A percentile compares a stretch with the other conserved stretches of the same genome.
These are phyloP conservation scores for Solanum pimpinellifolium DNA, from an alignment of 257 asterid genomes.

Conservation along the genomic window DNA sequence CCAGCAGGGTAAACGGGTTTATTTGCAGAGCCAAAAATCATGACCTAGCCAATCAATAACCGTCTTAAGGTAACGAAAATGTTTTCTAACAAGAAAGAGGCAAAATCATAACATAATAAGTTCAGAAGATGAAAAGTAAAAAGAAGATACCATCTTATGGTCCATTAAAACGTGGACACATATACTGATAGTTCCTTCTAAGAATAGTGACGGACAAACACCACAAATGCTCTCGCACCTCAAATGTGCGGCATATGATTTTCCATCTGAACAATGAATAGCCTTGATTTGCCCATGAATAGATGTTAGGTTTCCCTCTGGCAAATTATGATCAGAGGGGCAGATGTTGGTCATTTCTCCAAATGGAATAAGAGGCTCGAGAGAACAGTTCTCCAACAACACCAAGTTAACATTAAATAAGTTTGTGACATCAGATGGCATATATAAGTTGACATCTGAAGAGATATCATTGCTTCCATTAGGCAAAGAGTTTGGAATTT, in stretches of 20 bases:
- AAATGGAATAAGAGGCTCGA: slow-evolving; percentile 12
- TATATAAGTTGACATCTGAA: slow-evolving; percentile 36
- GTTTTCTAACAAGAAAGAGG: background rate
- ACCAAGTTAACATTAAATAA: slow-evolving; percentile 29
- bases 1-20: slow-evolving; percentile 48
- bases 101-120: background rate
- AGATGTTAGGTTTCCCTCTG: slow-evolving; percentile 56
- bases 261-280: slow-evolving; percentile 35
- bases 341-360: slow-evolving; percentile 14
- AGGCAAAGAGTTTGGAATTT: slow-evolving; percentile 13
- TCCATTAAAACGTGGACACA: slow-evolving; percentile 59
- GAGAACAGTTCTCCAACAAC: slow-evolving; percentile 2
- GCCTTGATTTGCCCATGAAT: slow-evolving; percentile 52
- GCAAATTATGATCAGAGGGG: slow-evolving; percentile 34
- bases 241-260: slow-evolving; percentile 22
- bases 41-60: slow-evolving; percentile 37
- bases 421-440: slow-evolving; percentile 31
- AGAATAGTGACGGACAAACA: slow-evolving; percentile 18
- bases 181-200: slow-evolving; percentile 26
- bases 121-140: slow-evolving; percentile 1
- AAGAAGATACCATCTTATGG: slow-evolving; percentile 28
- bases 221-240: slow-evolving; percentile 4
- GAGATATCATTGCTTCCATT: slow-evolving; percentile 8
- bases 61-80: slow-evolving; percentile 8
- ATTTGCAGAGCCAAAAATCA: slow-evolving; percentile 34